These are phyloP conservation scores for Mycena rosella DNA, from an alignment of 768 basidiomycete genomes.

Conservation along the genomic window DNA sequence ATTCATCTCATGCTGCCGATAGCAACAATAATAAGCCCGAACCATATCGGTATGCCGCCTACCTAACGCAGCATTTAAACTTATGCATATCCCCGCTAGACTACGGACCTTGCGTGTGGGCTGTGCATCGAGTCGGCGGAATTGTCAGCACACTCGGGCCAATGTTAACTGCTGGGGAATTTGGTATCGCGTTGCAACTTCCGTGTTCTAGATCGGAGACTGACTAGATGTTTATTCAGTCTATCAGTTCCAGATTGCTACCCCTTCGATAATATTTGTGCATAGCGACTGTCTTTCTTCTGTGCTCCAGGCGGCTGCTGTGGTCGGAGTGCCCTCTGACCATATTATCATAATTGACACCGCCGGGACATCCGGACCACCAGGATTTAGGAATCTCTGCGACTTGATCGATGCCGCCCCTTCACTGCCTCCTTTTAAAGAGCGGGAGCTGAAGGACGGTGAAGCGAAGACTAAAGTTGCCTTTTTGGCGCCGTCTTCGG, in stretches of 20 bases:
- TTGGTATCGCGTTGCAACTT: constrained; percentile 28
- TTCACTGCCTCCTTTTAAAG: constrained; percentile 49
- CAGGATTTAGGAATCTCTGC: constrained; percentile 33
- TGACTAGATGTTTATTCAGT: constrained; percentile 21
- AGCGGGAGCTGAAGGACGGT: constrained; percentile 51
- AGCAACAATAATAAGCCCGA: constrained; percentile 59
- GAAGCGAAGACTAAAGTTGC: constrained; percentile 62
- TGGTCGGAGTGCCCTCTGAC: constrained; percentile 35
- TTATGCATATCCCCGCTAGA: constrained; percentile 42
- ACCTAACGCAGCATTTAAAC: constrained; percentile 3
- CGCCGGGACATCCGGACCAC: constrained; percentile 16
- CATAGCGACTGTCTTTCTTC: constrained; percentile 46
- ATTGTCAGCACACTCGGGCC: constrained; percentile 46
- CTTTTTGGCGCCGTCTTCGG: constrained; percentile 65
- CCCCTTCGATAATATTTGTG: constrained; percentile 49
- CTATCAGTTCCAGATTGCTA: constrained; percentile 54
- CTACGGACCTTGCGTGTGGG: constrained; percentile 55
- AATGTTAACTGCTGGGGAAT: constrained; percentile 34
- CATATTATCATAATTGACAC: constrained; percentile 47
- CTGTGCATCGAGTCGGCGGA: constrained; percentile 55
- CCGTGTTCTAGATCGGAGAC: background rate
- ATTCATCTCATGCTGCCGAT: background rate
- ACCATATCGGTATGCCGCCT: constrained; percentile 55
- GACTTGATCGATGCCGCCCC: constrained; percentile 49
- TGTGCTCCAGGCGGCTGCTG: constrained; percentile 46